Evolutionary conservation across 1,284 basidiomycete genomes (phyloP), one percentile per base, ranked within the genome.

Genomic region (Takashimella koratensis): DNA sequence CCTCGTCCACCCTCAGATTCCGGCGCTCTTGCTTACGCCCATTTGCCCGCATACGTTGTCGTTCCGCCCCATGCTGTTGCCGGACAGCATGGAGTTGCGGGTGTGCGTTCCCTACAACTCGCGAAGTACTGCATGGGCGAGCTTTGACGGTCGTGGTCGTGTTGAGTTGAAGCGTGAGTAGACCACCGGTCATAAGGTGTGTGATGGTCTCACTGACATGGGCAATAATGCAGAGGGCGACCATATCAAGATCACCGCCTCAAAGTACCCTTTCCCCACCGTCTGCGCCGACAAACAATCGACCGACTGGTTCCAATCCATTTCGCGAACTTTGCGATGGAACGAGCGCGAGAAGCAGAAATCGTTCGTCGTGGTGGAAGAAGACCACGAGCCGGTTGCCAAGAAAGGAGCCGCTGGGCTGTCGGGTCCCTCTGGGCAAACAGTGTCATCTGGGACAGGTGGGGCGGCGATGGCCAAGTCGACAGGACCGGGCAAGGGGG

Each of bases 91-190:
- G 91, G 96, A 98, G 70, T 80, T 99, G 47, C 86, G 96, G 13
- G 92, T 99, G 41, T 97, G 94, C 63, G 96, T 99, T 16, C 96
- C 96, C 0, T 98, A 93, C 80, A 97, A 98, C 75, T 98, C 95
- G 22, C 81, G 96, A 41, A 94, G 90, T 69, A 98, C 95, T 0
- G 96, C 96, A 3, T 99, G 96, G 96, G 96, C 92, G 10, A 94
- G 90, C 39, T 99, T 99, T 69, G 96, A 99, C 69, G 96, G 96
- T 13, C 84, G 96, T 47, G 96, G 96, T 1, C 84, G 96, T 23
- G 89, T 99, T 13, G 96, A 99, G 77, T 79, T 97, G 19, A 89
- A 88, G 76, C 93, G 92, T 92, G 67, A 71, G 88, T 81, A n/a
- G n/a, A n/a, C 4, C n/a, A n/a, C n/a, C n/a, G n/a, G n/a, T n/a